Evolutionary conservation across 2,329 filamentous ascomycete species (phyloP).

Genomic region (Cladosporium sp.): DNA sequence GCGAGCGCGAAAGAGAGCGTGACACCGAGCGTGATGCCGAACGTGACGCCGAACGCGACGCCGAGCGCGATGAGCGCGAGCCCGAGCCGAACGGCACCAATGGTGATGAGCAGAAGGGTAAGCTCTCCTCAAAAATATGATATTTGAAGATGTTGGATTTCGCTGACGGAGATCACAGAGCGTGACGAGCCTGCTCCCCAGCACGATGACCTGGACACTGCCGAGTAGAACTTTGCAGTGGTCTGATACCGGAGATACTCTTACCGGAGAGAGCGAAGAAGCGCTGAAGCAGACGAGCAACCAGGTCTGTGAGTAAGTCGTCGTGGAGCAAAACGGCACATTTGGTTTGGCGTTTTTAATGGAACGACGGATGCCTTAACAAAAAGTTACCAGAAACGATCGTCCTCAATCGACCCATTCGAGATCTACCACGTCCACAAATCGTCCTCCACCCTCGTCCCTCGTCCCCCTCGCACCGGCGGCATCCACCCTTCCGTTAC

Average conservation of each 20-base stretch:
- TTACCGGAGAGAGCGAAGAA: not conserved
- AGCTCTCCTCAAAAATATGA: constrained; percentile 14
- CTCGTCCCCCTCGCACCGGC: not conserved
- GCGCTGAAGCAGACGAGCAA: not conserved
- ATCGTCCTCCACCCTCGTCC: constrained; percentile 4
- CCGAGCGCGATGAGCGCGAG: constrained; percentile 34
- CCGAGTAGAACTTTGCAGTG: constrained; percentile 52
- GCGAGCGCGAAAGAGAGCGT: constrained; percentile 52
- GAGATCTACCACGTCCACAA: constrained; percentile 1
- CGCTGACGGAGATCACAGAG: constrained; percentile 30
- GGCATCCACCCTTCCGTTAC: not conserved
- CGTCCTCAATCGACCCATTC: constrained; percentile 8
- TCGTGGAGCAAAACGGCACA: constrained; percentile 1
- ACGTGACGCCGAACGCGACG: constrained; percentile 60
- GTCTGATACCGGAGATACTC: not conserved
- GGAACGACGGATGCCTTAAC: constrained; percentile 11
- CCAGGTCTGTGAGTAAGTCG: constrained; percentile 8
- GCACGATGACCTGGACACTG: constrained; percentile 93
- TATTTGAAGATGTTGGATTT: constrained; percentile 14
- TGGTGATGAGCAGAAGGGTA: constrained; percentile 87
- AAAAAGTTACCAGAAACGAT: constrained; percentile 13
- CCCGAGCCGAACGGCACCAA: constrained; percentile 42
- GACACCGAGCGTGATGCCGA: constrained; percentile 30
- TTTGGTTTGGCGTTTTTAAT: constrained; percentile 10
- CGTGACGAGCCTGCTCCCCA: constrained; percentile 67